Conservation (phyloP, 2,329 filamentous ascomycete genomes). For the Dactylonectria macrodidyma region DNA sequence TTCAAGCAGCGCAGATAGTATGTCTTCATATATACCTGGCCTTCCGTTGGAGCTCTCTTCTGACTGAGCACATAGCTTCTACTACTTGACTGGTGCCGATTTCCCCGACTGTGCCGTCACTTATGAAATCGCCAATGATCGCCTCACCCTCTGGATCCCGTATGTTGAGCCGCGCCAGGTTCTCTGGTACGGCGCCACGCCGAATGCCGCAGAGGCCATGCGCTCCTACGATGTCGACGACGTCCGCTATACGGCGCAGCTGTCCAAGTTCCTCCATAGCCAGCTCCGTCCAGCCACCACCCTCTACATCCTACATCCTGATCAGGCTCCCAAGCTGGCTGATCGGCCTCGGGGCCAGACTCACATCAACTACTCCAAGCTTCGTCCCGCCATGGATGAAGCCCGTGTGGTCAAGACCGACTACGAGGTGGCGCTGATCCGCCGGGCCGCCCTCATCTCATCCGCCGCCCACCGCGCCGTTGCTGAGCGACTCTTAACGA, state of each 20-base stretch:
- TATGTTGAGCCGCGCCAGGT: slow-evolving; percentile 73
- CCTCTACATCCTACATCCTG: slow-evolving; percentile 63
- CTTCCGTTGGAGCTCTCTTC: background rate
- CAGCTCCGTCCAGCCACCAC: slow-evolving; percentile 58
- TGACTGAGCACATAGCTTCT: slow-evolving; percentile 63
- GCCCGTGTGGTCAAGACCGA: slow-evolving; percentile 86
- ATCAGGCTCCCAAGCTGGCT: slow-evolving; percentile 56
- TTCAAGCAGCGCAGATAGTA: slow-evolving; percentile 74
- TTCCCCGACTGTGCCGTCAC: slow-evolving; percentile 70
- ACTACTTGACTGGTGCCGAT: slow-evolving; percentile 69
- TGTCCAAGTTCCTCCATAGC: slow-evolving; percentile 62
- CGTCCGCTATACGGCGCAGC: slow-evolving; percentile 72
- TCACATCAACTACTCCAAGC: slow-evolving; percentile 63
- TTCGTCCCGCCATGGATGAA: slow-evolving; percentile 83
- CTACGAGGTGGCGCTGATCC: slow-evolving; percentile 89
- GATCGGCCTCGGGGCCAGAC: slow-evolving; percentile 56
- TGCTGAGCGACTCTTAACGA: slow-evolving; percentile 72
- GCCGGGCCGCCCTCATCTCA: slow-evolving; percentile 85
- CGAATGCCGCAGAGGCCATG: slow-evolving; percentile 73
- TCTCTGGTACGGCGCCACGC: slow-evolving; percentile 76
- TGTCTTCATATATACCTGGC: background rate
- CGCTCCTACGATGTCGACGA: slow-evolving; percentile 78
- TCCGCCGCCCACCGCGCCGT: slow-evolving; percentile 83
- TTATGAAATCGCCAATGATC: slow-evolving; percentile 72
- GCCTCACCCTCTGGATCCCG: slow-evolving; percentile 81